phyloP scores from a whole-genome alignment of 2,329 filamentous ascomycete genomes.

The Fusarium tuaranense region DNA sequence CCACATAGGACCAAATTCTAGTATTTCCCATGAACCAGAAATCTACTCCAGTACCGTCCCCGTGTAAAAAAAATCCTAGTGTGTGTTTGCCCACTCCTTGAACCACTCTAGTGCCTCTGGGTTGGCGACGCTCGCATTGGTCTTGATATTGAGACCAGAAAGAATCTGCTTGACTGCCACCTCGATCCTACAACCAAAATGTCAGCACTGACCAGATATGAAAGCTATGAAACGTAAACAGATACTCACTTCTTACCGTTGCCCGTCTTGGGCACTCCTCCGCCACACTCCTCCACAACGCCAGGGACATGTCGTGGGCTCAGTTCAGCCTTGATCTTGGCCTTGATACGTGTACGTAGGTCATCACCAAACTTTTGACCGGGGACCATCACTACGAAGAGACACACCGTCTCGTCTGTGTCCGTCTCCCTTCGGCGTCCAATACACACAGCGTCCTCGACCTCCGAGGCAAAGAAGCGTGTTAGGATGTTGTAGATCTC shows the following conservation, averaged over 20 bases:
- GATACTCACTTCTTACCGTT: slow-evolving; percentile 91
- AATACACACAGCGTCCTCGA: slow-evolving; percentile 90
- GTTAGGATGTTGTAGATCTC: slow-evolving; percentile 98
- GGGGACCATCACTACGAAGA: slow-evolving; percentile 84
- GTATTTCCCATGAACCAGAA: not conserved
- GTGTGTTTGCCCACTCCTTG: slow-evolving; percentile 75
- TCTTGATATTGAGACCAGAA: slow-evolving; percentile 87
- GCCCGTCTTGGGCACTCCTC: slow-evolving; percentile 88
- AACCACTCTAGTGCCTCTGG: slow-evolving; percentile 92
- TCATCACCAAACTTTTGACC: slow-evolving; percentile 68
- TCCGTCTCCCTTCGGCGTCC: slow-evolving; percentile 79
- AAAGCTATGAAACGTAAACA: not conserved
- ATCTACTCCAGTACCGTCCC: not conserved
- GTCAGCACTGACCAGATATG: slow-evolving; percentile 26
- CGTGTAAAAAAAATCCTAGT: slow-evolving; percentile 46
- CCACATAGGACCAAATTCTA: not conserved
- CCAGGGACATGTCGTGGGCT: slow-evolving; percentile 91
- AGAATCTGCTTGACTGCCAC: slow-evolving; percentile 97
- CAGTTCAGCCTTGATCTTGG: slow-evolving; percentile 78
- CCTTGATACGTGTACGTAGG: slow-evolving; percentile 73
- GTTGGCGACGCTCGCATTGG: slow-evolving; percentile 93
- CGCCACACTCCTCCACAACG: slow-evolving; percentile 80
- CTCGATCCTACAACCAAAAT: slow-evolving; percentile 73
- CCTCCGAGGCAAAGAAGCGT: slow-evolving; percentile 80
- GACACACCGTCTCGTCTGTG: slow-evolving; percentile 84